These are phyloP conservation scores for Penicillium sp. DNA, from an alignment of 2,329 filamentous ascomycete genomes.

Conservation along the genomic window DNA sequence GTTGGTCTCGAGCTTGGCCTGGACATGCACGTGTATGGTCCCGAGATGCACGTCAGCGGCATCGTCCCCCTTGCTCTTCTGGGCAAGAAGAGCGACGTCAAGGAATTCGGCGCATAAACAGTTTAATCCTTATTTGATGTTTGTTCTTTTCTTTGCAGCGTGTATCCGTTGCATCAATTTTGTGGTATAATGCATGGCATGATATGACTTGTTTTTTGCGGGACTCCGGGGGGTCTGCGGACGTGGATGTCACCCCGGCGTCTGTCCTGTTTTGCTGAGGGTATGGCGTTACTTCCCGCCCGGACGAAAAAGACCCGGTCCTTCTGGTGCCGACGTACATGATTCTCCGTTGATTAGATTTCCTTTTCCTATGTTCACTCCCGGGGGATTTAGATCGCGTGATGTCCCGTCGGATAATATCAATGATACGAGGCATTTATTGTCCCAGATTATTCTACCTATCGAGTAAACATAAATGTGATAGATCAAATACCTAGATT, in stretches of 20 bases:
- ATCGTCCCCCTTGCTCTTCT: slow-evolving; percentile 88
- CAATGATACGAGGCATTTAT: slow-evolving; percentile 23
- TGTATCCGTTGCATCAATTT: slow-evolving; percentile 30
- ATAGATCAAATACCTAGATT: background rate
- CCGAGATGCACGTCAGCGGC: slow-evolving; percentile 85
- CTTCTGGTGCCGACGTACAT: slow-evolving; percentile 29
- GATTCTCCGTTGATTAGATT: slow-evolving; percentile 27
- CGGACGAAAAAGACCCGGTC: slow-evolving; percentile 27
- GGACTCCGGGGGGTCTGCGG: slow-evolving; percentile 15
- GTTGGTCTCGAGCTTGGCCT: slow-evolving; percentile 92
- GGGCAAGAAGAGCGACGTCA: slow-evolving; percentile 60
- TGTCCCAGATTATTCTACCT: slow-evolving; percentile 4
- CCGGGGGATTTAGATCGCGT: slow-evolving; percentile 27
- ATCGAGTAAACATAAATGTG: background rate
- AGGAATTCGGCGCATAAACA: slow-evolving; percentile 56
- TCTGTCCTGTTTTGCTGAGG: slow-evolving; percentile 32
- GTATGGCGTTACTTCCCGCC: slow-evolving; percentile 31
- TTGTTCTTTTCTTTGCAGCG: slow-evolving; percentile 29
- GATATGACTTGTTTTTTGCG: slow-evolving; percentile 32
- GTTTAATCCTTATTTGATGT: slow-evolving; percentile 26
- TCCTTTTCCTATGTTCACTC: slow-evolving; percentile 27
- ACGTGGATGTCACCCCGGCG: slow-evolving; percentile 14
- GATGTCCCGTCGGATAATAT: slow-evolving; percentile 31
- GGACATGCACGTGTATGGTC: slow-evolving; percentile 86
- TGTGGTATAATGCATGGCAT: slow-evolving; percentile 43